phyloP scores from a whole-genome alignment of 2,329 filamentous ascomycete genomes.

The Tolypocladium tropicale region DNA sequence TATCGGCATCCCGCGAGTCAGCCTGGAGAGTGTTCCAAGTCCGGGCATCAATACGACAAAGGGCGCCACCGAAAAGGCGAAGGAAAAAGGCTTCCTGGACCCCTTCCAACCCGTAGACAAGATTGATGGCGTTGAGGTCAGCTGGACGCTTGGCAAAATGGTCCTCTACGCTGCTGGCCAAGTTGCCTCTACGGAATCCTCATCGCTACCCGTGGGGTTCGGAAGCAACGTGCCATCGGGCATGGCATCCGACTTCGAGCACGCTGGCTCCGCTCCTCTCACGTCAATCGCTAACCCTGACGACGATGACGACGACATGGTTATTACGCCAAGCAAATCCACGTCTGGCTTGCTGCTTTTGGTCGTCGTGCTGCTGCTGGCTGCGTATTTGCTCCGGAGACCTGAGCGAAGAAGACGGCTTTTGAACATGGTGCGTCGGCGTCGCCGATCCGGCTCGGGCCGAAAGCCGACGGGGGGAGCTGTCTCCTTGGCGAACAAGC shows the following conservation, averaged over 20 bases:
- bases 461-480: conserved; percentile 38
- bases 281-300: conserved; percentile 11
- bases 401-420: conserved; percentile 54
- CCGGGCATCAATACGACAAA: conserved; percentile 61
- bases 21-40: conserved; percentile 52
- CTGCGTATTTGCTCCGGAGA: conserved; percentile 66
- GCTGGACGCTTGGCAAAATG: conserved; percentile 96
- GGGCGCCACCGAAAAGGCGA: conserved; percentile 54
- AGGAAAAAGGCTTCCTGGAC: conserved; percentile 66
- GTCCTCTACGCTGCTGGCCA: conserved; percentile 89
- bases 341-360: conserved; percentile 71
- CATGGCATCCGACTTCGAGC: conserved; percentile 71
- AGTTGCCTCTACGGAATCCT: conserved; percentile 50
- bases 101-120: conserved; percentile 91
- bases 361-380: conserved; percentile 58
- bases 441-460: conserved; percentile 12
- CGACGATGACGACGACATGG: conserved; percentile 32
- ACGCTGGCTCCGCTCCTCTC: conserved; percentile 51
- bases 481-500: conserved; percentile 46
- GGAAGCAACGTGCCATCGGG: conserved; percentile 65
- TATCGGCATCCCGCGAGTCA: conserved; percentile 82
- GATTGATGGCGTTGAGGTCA: conserved; percentile 83
- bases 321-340: conserved; percentile 32
- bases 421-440: conserved; percentile 15
- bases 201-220: conserved; percentile 71